Percentiles rank a stretch among this genome's conserved stretches.
These are phyloP conservation scores for Annulohypoxylon maeteangense DNA, from an alignment of 495 filamentous ascomycete species.

Conservation along the genomic window DNA sequence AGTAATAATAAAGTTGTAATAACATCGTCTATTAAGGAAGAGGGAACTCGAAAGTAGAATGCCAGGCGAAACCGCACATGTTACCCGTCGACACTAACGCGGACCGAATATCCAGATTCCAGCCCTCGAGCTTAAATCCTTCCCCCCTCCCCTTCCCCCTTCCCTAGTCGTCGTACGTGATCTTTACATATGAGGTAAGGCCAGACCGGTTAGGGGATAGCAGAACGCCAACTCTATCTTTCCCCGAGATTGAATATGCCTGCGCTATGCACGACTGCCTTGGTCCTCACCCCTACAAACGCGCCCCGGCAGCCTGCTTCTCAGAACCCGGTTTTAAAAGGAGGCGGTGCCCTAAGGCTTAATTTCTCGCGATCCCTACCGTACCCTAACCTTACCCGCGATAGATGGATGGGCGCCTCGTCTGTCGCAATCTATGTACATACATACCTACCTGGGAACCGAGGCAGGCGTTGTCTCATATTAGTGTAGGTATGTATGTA, in stretches of 20 bases:
- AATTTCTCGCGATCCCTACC: slow-evolving; percentile 1
- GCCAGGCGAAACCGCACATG: background rate
- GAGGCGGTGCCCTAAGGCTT: slow-evolving; percentile 5
- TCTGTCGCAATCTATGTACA: background rate
- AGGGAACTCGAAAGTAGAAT: background rate
- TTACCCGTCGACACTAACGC: background rate
- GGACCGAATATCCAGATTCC: background rate
- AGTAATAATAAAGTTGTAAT: no score
- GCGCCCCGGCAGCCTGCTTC: background rate
- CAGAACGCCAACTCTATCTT: background rate
- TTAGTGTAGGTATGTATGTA: no score
- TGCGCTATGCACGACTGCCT: background rate
- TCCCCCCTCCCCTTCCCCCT: background rate
- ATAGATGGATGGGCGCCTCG: background rate
- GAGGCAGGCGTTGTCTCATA: background rate
- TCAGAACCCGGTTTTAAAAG: background rate
- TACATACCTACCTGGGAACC: background rate
- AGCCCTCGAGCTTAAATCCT: background rate
- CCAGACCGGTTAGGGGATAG: background rate
- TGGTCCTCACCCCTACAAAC: background rate
- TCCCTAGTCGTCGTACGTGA: background rate
- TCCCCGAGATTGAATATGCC: background rate
- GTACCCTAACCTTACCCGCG: no score
- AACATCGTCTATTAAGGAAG: background rate
- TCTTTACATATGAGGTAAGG: background rate